phyloP scores from a whole-genome alignment of 2,329 filamentous ascomycete genomes.

The Aspergillus vadensis region DNA sequence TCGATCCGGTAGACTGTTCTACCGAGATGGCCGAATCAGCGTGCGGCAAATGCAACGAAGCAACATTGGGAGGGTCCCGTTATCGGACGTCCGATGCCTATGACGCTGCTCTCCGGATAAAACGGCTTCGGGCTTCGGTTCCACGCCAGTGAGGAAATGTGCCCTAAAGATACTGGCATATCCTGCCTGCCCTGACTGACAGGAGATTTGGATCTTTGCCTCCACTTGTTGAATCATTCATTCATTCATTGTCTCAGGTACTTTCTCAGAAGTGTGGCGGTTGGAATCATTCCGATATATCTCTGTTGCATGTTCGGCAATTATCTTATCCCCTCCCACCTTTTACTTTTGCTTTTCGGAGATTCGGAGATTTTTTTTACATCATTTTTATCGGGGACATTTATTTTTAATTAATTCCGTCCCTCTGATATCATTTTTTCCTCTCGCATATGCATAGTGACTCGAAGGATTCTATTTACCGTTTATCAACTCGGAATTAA shows the following conservation, averaged over 20 bases:
- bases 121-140: slow-evolving; percentile 29
- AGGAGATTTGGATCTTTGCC: too few relatives aligned
- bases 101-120: slow-evolving; percentile 26
- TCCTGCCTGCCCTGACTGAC: slow-evolving; percentile 7
- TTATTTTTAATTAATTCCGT: background rate
- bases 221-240: too few relatives aligned
- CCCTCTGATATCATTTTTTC: background rate
- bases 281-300: too few relatives aligned
- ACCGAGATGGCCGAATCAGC: slow-evolving; percentile 3
- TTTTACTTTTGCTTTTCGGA: too few relatives aligned
- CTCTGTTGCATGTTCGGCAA: too few relatives aligned
- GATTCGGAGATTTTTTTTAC: too few relatives aligned
- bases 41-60: background rate
- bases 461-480: background rate
- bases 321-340: too few relatives aligned
- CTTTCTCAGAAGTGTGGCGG: too few relatives aligned
- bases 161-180: slow-evolving; percentile 4
- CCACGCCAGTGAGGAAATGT: slow-evolving; percentile 11
- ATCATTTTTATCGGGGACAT: too few relatives aligned
- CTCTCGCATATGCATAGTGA: too few relatives aligned
- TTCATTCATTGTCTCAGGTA: too few relatives aligned
- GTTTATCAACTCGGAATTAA: background rate
- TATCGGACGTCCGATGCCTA: slow-evolving; percentile 9
- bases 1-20: background rate
- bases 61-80: slow-evolving; percentile 3